Percentiles rank a stretch among this genome's conserved stretches.
Conservation (phyloP, 1,284 basidiomycete species). For the Marasmius fiardii region DNA sequence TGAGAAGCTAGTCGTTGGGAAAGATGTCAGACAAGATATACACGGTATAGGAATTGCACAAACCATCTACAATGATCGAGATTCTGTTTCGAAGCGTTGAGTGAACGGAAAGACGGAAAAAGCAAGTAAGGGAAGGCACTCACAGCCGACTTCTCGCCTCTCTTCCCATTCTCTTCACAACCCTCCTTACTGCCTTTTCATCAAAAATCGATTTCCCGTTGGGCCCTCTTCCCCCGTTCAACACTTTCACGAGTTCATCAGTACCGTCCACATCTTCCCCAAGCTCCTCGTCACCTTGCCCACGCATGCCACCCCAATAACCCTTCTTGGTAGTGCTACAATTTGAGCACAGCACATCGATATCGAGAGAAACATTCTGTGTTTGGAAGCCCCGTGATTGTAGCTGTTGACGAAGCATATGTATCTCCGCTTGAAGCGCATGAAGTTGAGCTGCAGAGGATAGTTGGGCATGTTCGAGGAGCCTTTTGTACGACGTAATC, state of each 20-base stretch:
- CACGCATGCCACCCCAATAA: conserved; percentile 6
- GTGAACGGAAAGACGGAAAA: conserved; percentile 8
- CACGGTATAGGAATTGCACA: conserved; percentile 5
- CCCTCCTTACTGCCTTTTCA: conserved; percentile 65
- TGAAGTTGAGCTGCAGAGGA: conserved; percentile 10
- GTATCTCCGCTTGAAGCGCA: conserved; percentile 8
- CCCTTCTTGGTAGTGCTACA: conserved; percentile 4
- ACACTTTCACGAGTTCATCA: conserved; percentile 37
- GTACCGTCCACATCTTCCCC: neutral
- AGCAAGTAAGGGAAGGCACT: conserved; percentile 27
- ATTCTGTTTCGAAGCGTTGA: conserved; percentile 39
- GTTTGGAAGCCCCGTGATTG: neutral
- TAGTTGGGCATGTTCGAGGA: conserved; percentile 56
- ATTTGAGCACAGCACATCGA: conserved; percentile 3
- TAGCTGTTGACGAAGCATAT: conserved; percentile 5
- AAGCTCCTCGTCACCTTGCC: neutral
- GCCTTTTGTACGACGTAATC: conserved; percentile 53
- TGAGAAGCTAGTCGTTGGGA: conserved; percentile 46
- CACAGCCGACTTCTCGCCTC: conserved; percentile 71
- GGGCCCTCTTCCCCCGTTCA: conserved; percentile 35
- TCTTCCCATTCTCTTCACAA: conserved; percentile 55
- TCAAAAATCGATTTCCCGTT: conserved; percentile 56
- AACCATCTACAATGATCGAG: conserved; percentile 59
- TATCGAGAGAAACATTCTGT: neutral
- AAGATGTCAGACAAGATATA: conserved; percentile 2